Evolutionary conservation across 2,329 filamentous ascomycete species (phyloP), one percentile per base, ranked within the genome.

Genomic region (Hymenoscyphus fructigenus): DNA sequence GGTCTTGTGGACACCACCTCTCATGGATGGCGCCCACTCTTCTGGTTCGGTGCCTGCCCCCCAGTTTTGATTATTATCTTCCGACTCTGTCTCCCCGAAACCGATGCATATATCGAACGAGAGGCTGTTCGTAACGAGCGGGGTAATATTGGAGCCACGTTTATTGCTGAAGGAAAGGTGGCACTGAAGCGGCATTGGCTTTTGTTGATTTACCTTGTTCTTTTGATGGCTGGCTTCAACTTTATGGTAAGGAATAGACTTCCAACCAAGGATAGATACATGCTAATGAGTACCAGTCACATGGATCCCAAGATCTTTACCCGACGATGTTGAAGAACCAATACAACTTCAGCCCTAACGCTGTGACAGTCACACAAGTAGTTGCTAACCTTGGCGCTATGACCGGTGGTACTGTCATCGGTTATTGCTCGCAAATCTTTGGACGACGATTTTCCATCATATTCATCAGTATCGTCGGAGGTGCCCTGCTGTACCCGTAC

Each of bases 141-240:
- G 20, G 83, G 85, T 23, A 87, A 84, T 69, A 82, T 90, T 15
- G 85, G 86, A 9, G 83, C 83, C 57, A 87, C 89, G 0, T 95
- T 96, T 75, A 62, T 94, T 29, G 79, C 83, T 0, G 92, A 96
- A 78, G 92, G 91, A 66, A 91, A 91, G 72, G 85, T 93, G 0
- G 92, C 92, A 0, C 74, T 96, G 34, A 89, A 86, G 77, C 85
- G 86, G 12, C 91, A 96, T 77, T 96, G 93, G 93, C 69, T 92
- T 15, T 78, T 96, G 2, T 81, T 97, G 63, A 80, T 88, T 41
- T 97, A 97, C 78, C 82, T 96, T 64, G 91, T 96, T 6, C 80
- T 96, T 23, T 81, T 96, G 47, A 96, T 96, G 91, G 89, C 91
- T 1, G 92, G 92, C 3, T 95, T 96, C 81, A 96, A 96, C 79